Evolutionary conservation across 257 asterid genomes (phyloP).

Genomic region (Lantana camara): DNA sequence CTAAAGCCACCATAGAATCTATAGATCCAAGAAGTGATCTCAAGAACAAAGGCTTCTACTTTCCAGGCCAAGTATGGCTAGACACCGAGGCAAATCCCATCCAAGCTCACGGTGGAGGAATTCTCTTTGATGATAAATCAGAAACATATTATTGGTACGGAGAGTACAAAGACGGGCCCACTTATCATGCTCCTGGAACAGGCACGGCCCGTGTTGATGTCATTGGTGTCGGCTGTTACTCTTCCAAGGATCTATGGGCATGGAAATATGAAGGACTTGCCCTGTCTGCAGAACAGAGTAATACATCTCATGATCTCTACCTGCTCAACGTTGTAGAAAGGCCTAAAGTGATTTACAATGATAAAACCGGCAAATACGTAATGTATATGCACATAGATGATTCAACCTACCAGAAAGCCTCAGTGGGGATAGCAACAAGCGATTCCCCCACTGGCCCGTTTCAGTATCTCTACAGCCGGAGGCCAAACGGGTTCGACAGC

Average conservation of each 20-base stretch:
- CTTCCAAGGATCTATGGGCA: slow-evolving; percentile 63
- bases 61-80: slow-evolving; percentile 64
- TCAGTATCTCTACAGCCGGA: slow-evolving; percentile 44
- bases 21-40: slow-evolving; percentile 45
- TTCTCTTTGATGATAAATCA: slow-evolving; percentile 43
- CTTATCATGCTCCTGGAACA: slow-evolving; percentile 39
- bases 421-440: slow-evolving; percentile 60
- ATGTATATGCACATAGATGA: slow-evolving; percentile 88
- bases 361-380: slow-evolving; percentile 41
- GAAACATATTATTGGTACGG: slow-evolving; percentile 72
- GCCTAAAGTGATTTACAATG: slow-evolving; percentile 77
- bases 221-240: slow-evolving; percentile 70
- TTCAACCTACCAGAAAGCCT: slow-evolving; percentile 58
- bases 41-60: slow-evolving; percentile 22
- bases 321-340: slow-evolving; percentile 61
- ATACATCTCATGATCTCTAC: slow-evolving; percentile 57
- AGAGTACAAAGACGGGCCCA: slow-evolving; percentile 60
- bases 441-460: slow-evolving; percentile 63
- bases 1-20: slow-evolving; percentile 46
- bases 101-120: slow-evolving; percentile 82
- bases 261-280: slow-evolving; percentile 76
- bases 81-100: slow-evolving; percentile 71
- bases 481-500: slow-evolving; percentile 76
- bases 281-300: slow-evolving; percentile 42
- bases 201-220: slow-evolving; percentile 69